phyloP scores from a whole-genome alignment of 805 yeast species.

The Candida argentea region DNA sequence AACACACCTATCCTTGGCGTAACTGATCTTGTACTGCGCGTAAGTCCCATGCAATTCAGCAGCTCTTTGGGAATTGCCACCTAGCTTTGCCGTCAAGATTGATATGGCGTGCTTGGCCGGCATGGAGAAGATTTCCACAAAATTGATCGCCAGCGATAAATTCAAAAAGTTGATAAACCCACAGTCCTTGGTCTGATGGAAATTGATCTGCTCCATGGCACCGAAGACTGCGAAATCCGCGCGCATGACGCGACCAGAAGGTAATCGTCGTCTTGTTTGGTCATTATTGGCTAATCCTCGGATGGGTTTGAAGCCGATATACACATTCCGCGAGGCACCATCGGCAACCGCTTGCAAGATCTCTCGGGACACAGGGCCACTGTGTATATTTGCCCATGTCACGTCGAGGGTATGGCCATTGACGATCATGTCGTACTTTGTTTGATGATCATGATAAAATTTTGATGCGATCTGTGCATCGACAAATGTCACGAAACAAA shows the following conservation, averaged over 20 bases:
- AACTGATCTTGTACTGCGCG: slow-evolving; percentile 45
- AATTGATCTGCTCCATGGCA: slow-evolving; percentile 67
- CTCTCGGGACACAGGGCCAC: slow-evolving; percentile 50
- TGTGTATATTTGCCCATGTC: slow-evolving; percentile 62
- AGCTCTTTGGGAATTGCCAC: slow-evolving; percentile 22
- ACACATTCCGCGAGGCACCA: slow-evolving; percentile 72
- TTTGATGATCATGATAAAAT: slow-evolving; percentile 50
- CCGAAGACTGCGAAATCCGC: slow-evolving; percentile 58
- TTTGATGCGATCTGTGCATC: slow-evolving; percentile 57
- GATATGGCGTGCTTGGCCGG: slow-evolving; percentile 3
- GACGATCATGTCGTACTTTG: slow-evolving; percentile 45
- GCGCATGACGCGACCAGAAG: slow-evolving; percentile 39
- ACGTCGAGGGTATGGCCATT: slow-evolving; percentile 54
- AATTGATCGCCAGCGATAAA: slow-evolving; percentile 51
- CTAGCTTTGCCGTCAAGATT: slow-evolving; percentile 20
- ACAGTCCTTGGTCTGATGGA: slow-evolving; percentile 57
- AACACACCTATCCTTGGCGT: slow-evolving; percentile 76
- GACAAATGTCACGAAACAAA: slow-evolving; percentile 63
- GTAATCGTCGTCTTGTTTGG: slow-evolving; percentile 11
- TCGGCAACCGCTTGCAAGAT: slow-evolving; percentile 55
- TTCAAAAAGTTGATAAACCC: slow-evolving; percentile 66
- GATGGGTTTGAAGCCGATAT: slow-evolving; percentile 44
- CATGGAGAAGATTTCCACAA: slow-evolving; percentile 48
- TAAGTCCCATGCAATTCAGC: slow-evolving; percentile 35
- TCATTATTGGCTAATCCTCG: slow-evolving; percentile 1